Base-by-base conservation (phyloP, 1,284 basidiomycete species). In the Trametes pubescens region DNA sequence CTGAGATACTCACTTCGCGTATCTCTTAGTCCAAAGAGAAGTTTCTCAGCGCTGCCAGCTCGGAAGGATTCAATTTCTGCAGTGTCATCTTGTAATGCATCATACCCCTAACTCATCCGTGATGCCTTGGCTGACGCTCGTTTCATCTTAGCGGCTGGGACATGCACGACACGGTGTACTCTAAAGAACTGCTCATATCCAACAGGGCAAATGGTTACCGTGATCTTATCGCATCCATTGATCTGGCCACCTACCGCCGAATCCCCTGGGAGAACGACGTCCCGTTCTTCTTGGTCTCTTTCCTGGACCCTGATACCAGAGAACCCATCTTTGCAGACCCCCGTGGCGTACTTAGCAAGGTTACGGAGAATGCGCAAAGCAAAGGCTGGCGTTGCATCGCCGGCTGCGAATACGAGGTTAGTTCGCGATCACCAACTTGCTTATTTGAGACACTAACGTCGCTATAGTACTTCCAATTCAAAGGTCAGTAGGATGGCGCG, bases 231-330 rank as follows among this genome's bases (percentile, higher is more conserved):
- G 96, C 95, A 11, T 78, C 82, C 51, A 91, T 98, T 65, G 96
- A 98, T 74, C 82, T 97, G 21, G 87, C 90, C 0, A 94, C 92
- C 0, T 95, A 84, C 75, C 89, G 97, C 18, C 86, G 93, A 21
- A 91, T 98, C 58, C 92, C 95, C 62, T 98, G 95, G 95, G 96
- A 99, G 77, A 82, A 92, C 72, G 86, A 96, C 68, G 87, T 96
- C 2, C 94, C 96, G 0, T 95, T 99, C 80, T 99, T 99, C 82
- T 83, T 99, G 4, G 84, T 97, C 38, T 92, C 91, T 5, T 99
- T 98, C 81, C 74, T 92, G 56, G 92, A 98, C 74, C 94, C 95
- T 1, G 89, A 93, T 29, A 93, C 92, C 3, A 86, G 85, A 64
- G 79, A 89, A 58, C 90, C 92, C 0, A 80, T 99, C 16, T 82